Percentiles rank a stretch among this genome's conserved stretches.
These are phyloP conservation scores for Vaccinium corymbosum DNA, from an alignment of 148 eudicot species.

Conservation along the genomic window DNA sequence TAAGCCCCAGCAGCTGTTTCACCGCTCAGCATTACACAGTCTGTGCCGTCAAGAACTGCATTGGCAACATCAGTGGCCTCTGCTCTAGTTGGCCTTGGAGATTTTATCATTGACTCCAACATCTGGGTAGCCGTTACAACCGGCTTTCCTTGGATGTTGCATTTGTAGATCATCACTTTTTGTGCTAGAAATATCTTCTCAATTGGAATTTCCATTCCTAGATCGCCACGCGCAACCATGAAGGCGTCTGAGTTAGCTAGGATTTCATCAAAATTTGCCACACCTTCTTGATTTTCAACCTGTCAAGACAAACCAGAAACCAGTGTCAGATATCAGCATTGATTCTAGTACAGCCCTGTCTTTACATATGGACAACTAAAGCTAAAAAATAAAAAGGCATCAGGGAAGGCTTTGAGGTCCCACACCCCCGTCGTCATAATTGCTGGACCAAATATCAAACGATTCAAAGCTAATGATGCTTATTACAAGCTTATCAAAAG, in stretches of 20 bases:
- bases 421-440: not conserved
- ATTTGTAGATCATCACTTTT: slow-evolving; percentile 50
- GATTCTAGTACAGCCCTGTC: not conserved
- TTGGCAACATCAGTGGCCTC: slow-evolving; percentile 58
- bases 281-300: slow-evolving; percentile 61
- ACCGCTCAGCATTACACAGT: slow-evolving; percentile 57
- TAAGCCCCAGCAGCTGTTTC: slow-evolving; percentile 60
- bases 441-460: not conserved
- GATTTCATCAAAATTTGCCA: slow-evolving; percentile 51
- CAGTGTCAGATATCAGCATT: not conserved
- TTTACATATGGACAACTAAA: not conserved
- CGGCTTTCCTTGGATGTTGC: slow-evolving; percentile 55
- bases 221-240: slow-evolving; percentile 54
- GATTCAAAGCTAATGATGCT: not conserved
- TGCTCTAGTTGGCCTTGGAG: slow-evolving; percentile 54
- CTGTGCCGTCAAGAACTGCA: slow-evolving; percentile 55
- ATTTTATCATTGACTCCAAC: slow-evolving; percentile 56
- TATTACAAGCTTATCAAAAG: not conserved
- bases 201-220: slow-evolving; percentile 55
- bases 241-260: slow-evolving; percentile 52
- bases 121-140: slow-evolving; percentile 55
- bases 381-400: not conserved
- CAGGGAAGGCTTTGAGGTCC: not conserved
- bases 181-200: slow-evolving; percentile 54
- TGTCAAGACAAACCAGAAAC: slow-evolving; percentile 8